Evolutionary conservation across 2,329 filamentous ascomycete genomes (phyloP).

Genomic region (Pseudocercospora cruenta): DNA sequence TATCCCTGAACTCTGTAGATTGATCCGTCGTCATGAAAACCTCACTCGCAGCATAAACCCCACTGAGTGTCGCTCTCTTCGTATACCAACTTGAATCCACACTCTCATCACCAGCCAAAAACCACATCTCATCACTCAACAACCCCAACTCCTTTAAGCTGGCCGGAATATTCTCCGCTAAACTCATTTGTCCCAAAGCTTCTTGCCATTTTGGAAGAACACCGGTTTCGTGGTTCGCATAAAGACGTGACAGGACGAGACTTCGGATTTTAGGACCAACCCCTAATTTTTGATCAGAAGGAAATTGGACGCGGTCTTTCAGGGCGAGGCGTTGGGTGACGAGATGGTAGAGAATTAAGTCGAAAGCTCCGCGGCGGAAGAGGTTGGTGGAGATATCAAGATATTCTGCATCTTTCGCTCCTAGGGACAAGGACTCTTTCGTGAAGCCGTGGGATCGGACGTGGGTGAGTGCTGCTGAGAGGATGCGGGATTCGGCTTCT

Average conservation of each 20-base stretch:
- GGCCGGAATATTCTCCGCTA: constrained; percentile 74
- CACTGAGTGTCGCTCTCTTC: constrained; percentile 64
- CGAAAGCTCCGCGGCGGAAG: constrained; percentile 77
- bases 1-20: constrained; percentile 73
- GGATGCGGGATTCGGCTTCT: constrained; percentile 72
- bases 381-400: constrained; percentile 83
- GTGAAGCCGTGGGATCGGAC: constrained; percentile 86
- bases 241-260: constrained; percentile 75
- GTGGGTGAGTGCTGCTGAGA: constrained; percentile 77
- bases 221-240: constrained; percentile 65
- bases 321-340: constrained; percentile 67
- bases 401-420: constrained; percentile 82
- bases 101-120: constrained; percentile 76
- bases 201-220: constrained; percentile 84
- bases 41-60: constrained; percentile 74
- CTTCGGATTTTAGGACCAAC: constrained; percentile 66
- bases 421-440: constrained; percentile 69
- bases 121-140: constrained; percentile 91
- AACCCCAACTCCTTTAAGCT: constrained; percentile 78
- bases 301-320: constrained; percentile 51
- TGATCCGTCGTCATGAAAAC: constrained; percentile 92
- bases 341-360: constrained; percentile 78
- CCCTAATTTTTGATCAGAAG: constrained; percentile 19
- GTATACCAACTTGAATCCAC: constrained; percentile 91
- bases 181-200: constrained; percentile 88